phyloP scores from a whole-genome alignment of 2,329 filamentous ascomycete species.

The Arthrocladium fulminans region DNA sequence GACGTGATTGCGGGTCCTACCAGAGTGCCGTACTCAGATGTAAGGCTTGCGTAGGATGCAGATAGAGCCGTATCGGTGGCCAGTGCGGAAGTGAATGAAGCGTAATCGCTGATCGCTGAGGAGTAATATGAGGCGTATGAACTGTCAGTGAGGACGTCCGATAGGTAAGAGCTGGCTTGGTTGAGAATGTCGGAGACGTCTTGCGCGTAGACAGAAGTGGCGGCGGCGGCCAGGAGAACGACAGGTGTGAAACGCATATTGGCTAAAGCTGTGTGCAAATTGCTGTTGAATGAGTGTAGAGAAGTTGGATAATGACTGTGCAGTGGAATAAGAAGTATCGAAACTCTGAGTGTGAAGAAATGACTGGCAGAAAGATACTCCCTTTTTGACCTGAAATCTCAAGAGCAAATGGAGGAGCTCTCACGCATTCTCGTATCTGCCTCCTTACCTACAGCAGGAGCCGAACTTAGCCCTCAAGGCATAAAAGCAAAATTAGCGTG shows the following conservation, averaged over 20 bases:
- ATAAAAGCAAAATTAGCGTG: neutral
- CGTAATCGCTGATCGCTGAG: neutral
- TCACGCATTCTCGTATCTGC: too few species aligned
- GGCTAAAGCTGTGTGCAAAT: neutral
- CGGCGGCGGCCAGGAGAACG: neutral
- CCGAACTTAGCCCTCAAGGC: neutral
- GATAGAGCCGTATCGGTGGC: neutral
- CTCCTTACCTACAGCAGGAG: neutral
- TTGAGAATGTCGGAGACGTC: conserved; percentile 1
- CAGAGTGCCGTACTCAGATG: neutral
- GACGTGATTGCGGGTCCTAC: neutral
- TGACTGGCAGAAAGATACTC: neutral
- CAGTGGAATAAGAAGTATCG: neutral
- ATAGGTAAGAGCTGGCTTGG: neutral
- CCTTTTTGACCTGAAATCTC: neutral
- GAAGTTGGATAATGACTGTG: neutral
- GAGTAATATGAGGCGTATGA: neutral
- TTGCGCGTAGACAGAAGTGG: conserved; percentile 2
- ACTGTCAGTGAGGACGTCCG: conserved; percentile 1
- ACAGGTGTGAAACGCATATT: conserved; percentile 7
- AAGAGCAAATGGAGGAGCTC: too few species aligned
- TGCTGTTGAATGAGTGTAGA: neutral
- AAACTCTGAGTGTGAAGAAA: neutral
- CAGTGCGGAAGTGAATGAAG: neutral
- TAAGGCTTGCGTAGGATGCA: neutral